Evolutionary conservation across 768 basidiomycete genomes (phyloP), one percentile per base, ranked within the genome.

Genomic region (Termitomyces sp.): DNA sequence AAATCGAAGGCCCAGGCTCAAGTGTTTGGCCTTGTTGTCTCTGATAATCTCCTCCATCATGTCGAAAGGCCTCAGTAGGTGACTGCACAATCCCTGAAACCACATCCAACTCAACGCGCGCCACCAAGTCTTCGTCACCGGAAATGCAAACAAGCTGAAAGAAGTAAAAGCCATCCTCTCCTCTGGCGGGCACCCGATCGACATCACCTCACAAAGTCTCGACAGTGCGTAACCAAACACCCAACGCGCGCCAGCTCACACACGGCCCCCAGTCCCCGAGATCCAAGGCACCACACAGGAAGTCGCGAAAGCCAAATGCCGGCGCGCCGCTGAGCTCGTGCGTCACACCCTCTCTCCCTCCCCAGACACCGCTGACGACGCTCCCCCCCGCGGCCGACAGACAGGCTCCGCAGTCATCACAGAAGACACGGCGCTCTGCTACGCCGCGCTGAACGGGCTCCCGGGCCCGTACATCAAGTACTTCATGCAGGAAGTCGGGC

Each of bases 381-480:
- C 33, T 34, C 31, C 13, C 29, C 31, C 9, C 33, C 33, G 2
- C 9, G 33, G 33, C 13, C 20, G 28, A 34, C 58, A 81, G 81
- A 68, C 80, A 42, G 73, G 73, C 8, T 74, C 75, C 0, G 77
- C 81, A 15, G 81, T 80, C 55, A 78, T 83, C 64, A 94, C 92
- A 0, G 93, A 99, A 74, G 97, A 99, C 69, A 99, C 97, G 0
- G 94, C 97, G 0, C 81, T 99, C 6, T 92, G 88, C 63, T 98
- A 92, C 66, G 83, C 86, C 59, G 94, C 97, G 0, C 76, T 98
- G 18, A 83, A 87, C 20, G 96, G 94, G 0, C 81, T 99, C 4
- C 97, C 97, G 2, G 97, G 97, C 0, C 96, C 96, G 0, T 99
- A 96, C 73, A 95, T 99, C 78, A 99, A 99, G 66, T 79, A 92